Conservation (phyloP, 225 moss, liverwort and hornwort species). For the Pleurozium schreberi region DNA sequence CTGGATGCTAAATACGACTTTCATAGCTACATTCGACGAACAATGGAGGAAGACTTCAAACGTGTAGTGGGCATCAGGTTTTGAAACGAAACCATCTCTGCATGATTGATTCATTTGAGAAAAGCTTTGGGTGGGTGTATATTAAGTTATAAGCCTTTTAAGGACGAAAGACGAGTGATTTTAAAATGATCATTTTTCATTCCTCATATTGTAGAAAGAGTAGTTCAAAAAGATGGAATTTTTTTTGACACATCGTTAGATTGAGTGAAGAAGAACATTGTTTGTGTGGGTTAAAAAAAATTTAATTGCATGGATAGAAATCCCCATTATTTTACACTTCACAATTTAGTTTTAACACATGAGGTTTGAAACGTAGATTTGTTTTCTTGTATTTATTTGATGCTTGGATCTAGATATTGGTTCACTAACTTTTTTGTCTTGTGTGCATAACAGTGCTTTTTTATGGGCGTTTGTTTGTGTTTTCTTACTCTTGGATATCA, state of each 20-base stretch:
- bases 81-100: background rate
- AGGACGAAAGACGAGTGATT: background rate
- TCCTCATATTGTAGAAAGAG: background rate
- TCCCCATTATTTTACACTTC: background rate
- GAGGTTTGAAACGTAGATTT: too few relatives aligned
- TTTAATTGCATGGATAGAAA: background rate
- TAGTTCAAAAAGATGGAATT: too few relatives aligned
- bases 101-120: background rate
- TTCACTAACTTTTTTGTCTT: background rate
- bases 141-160: background rate
- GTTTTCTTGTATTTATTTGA: background rate
- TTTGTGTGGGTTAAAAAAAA: too few relatives aligned
- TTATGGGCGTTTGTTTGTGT: conserved; percentile 38
- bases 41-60: conserved; percentile 87
- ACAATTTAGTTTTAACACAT: background rate
- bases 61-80: conserved; percentile 87
- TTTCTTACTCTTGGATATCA: conserved; percentile 31
- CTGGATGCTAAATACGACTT: conserved; percentile 50
- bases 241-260: background rate
- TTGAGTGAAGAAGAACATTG: background rate
- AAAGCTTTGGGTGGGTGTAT: background rate
- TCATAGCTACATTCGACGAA: conserved; percentile 73
- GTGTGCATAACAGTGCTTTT: conserved; percentile 4
- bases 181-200: background rate
- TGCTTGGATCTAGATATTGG: background rate